A percentile compares a stretch with the other conserved stretches of the same genome.
Evolutionary conservation across 495 filamentous ascomycete genomes (phyloP).

Genomic region (Aspergillus nidulans): DNA sequence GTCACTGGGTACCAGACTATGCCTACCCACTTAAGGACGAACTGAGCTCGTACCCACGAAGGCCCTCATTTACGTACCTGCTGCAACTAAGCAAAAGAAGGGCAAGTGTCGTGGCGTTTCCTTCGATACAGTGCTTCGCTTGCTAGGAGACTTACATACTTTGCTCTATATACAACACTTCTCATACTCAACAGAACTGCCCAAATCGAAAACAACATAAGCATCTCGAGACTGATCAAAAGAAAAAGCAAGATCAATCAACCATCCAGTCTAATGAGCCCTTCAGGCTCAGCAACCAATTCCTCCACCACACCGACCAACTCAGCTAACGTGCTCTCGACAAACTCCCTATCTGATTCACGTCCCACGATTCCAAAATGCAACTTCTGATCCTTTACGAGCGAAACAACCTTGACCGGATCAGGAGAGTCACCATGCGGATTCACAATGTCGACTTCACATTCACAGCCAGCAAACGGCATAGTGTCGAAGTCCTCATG

Average conservation of each 20-base stretch:
- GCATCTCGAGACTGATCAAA: neutral
- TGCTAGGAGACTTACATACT: neutral
- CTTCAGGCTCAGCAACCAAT: neutral
- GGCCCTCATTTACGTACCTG: no score
- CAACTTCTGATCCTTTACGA: slow-evolving; percentile 24
- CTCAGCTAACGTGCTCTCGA: slow-evolving; percentile 23
- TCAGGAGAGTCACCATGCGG: slow-evolving; percentile 35
- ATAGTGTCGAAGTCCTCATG: slow-evolving; percentile 37
- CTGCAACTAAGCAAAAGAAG: no score
- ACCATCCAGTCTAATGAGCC: neutral
- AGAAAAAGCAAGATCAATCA: neutral
- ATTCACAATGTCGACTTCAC: slow-evolving; percentile 33
- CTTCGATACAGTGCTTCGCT: neutral
- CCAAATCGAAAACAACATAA: neutral
- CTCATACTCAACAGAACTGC: no score
- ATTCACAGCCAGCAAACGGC: slow-evolving; percentile 31
- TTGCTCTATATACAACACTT: neutral
- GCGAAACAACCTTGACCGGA: slow-evolving; percentile 39
- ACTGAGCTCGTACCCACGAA: no score
- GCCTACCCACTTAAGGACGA: no score
- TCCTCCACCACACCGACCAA: slow-evolving; percentile 8
- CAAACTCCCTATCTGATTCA: slow-evolving; percentile 25
- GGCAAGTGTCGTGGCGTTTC: neutral
- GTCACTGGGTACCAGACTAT: no score
- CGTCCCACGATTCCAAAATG: slow-evolving; percentile 36